These are phyloP conservation scores for Pythium myriotylum DNA, from an alignment of 352 stramenopile genomes.

Conservation along the genomic window DNA sequence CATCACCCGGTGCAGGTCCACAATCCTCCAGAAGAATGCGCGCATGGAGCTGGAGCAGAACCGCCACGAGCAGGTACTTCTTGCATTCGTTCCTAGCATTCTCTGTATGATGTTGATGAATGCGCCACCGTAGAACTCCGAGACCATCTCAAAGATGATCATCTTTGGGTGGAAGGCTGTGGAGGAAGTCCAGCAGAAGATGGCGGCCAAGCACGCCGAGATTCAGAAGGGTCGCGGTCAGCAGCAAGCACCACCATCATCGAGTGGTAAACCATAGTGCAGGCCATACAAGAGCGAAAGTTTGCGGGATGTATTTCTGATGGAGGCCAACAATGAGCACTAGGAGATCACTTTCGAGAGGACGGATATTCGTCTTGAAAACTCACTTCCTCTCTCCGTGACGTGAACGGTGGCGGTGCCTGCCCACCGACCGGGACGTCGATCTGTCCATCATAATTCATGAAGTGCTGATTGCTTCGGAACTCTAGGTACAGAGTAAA, in stretches of 20 bases:
- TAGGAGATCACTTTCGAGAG: constrained; percentile 40
- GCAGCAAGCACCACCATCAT: constrained; percentile 5
- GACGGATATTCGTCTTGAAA: constrained; percentile 39
- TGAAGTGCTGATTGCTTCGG: constrained; percentile 93
- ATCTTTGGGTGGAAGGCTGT: constrained; percentile 80
- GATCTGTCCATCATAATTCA: constrained; percentile 76
- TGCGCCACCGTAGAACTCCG: constrained; percentile 45
- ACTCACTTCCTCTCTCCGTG: constrained; percentile 34
- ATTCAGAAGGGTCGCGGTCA: constrained; percentile 20
- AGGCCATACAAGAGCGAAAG: too few relatives aligned
- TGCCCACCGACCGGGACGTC: constrained; percentile 21
- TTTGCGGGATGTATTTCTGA: too few relatives aligned
- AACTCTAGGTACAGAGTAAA: constrained; percentile 95
- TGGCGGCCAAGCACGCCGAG: constrained; percentile 32
- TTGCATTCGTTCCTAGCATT: too few relatives aligned
- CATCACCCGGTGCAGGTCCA: constrained; percentile 33
- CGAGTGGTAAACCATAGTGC: constrained; percentile 3
- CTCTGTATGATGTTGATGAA: too few relatives aligned
- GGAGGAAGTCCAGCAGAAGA: constrained; percentile 77
- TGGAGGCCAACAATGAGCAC: too few relatives aligned
- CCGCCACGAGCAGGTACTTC: constrained; percentile 67
- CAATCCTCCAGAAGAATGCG: constrained; percentile 68
- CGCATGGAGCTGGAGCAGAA: constrained; percentile 83
- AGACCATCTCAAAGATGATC: constrained; percentile 79
- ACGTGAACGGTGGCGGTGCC: constrained; percentile 38